Evolutionary conservation across 495 filamentous ascomycete genomes (phyloP), one percentile per base, ranked within the genome.

Genomic region (Tuber brumale): DNA sequence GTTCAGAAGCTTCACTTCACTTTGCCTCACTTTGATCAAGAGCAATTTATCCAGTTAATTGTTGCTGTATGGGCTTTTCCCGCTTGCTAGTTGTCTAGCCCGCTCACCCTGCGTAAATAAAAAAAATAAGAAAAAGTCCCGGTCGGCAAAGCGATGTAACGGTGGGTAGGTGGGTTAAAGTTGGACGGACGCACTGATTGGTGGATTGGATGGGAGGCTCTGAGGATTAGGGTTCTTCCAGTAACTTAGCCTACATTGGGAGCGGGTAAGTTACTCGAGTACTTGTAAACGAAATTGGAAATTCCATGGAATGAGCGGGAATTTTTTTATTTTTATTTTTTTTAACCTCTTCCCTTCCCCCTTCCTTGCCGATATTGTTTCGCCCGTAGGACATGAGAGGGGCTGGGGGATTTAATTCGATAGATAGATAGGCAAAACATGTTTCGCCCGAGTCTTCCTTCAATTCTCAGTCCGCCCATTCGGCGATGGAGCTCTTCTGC

Each of bases 401-500:
- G 27, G 4, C 14, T 35, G 14, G 14, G 51, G 27, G 57, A 4
- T 31, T 31, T 1, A 8, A 66, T 35, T 66, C 3, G 27, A 18
- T 35, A 19, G 57, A 18, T 35, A 19, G 57, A 31, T 19, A 35
- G 12, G n/a, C 51, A 31, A 61, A 61, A 35, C 27, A 66, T 66
- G 57, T 66, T 66, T 35, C 31, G 57, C 57, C 27, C 57, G 18
- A 27, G 57, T 12, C 27, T 66, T 18, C 27, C 12, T 3, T 35
- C 57, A 18, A 35, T 16, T 18, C 31, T 35, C 21, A 14, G 1
- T 9, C 35, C 70, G 1, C 45, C 69, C 27, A 44, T 39, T 27
- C 74, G 57, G 9, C 69, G 78, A 8, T 70, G 37, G 21, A 79
- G 74, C 45, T 79, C 78, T 35, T 79, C 78, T 12, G 73, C 78